Percentiles rank a stretch among this genome's conserved stretches.
Evolutionary conservation across 495 filamentous ascomycete species (phyloP).

Genomic region (Penicillium diatomitis): DNA sequence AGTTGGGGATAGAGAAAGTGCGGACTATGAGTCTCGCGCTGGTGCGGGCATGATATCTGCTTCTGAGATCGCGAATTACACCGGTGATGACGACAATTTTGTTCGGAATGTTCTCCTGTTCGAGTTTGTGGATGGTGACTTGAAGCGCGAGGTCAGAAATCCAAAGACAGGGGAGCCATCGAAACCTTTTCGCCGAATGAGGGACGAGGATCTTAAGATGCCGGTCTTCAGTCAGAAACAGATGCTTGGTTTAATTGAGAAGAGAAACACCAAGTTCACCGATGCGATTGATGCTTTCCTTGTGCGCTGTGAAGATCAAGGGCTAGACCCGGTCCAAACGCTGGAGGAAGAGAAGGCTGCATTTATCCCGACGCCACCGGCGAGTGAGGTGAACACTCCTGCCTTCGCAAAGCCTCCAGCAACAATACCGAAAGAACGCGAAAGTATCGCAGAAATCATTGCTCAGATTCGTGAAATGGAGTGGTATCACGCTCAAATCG

Average conservation of each 20-base stretch:
- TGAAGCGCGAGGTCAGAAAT: conserved; percentile 69
- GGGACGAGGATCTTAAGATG: conserved; percentile 81
- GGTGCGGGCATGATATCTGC: conserved; percentile 17
- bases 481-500: conserved; percentile 90
- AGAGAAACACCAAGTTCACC: conserved; percentile 76
- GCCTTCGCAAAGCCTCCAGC: conserved; percentile 37
- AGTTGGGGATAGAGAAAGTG: conserved; percentile 44
- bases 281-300: conserved; percentile 72
- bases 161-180: conserved; percentile 62
- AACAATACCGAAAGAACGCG: conserved; percentile 74
- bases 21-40: conserved; percentile 13
- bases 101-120: conserved; percentile 69
- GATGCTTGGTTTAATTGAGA: conserved; percentile 84
- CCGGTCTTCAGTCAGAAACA: conserved; percentile 89
- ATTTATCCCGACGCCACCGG: conserved; percentile 40
- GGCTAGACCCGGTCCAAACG: conserved; percentile 56
- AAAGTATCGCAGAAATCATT: conserved; percentile 76
- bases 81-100: conserved; percentile 23
- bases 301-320: conserved; percentile 56
- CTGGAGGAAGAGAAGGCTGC: conserved; percentile 41
- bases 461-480: conserved; percentile 69
- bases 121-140: conserved; percentile 85
- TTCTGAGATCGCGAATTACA: conserved; percentile 15
- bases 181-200: conserved; percentile 52
- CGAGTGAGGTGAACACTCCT: conserved; percentile 43